phyloP scores from a whole-genome alignment of 345 rosid genomes.

The Brassica juncea region DNA sequence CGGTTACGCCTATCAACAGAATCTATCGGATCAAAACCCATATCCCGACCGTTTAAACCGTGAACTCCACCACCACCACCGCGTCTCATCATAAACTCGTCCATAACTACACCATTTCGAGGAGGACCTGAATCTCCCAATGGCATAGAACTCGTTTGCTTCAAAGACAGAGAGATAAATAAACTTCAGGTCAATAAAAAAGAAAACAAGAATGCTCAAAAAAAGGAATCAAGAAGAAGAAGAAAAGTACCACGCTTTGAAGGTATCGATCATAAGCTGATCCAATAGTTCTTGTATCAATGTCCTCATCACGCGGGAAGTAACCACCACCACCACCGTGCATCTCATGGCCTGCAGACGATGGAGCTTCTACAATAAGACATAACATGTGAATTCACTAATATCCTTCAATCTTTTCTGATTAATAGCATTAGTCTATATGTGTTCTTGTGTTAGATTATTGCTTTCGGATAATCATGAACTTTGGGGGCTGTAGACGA shows the following conservation, averaged over 20 bases:
- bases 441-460: too few relatives aligned
- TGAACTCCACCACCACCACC: constrained; percentile 35
- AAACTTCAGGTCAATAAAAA: constrained; percentile 28
- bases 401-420: too few relatives aligned
- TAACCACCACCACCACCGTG: constrained; percentile 46
- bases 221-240: constrained; percentile 6
- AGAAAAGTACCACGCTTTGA: constrained; percentile 52
- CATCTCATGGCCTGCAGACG: constrained; percentile 39
- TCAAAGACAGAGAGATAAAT: constrained; percentile 20
- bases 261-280: constrained; percentile 92
- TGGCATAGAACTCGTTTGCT: constrained; percentile 55
- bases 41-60: constrained; percentile 47
- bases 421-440: too few relatives aligned
- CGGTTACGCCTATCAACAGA: constrained; percentile 52
- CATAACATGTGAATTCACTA: too few relatives aligned
- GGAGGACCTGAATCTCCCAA: constrained; percentile 58
- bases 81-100: constrained; percentile 43
- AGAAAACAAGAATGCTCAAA: neutral
- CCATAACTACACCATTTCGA: constrained; percentile 45
- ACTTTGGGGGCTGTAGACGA: too few relatives aligned
- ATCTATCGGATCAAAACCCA: constrained; percentile 50
- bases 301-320: constrained; percentile 60
- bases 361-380: constrained; percentile 43
- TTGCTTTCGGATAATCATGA: too few relatives aligned
- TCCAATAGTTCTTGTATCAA: constrained; percentile 64